phyloP scores from a whole-genome alignment of 345 rosid species.

The Populus pruinosa region DNA sequence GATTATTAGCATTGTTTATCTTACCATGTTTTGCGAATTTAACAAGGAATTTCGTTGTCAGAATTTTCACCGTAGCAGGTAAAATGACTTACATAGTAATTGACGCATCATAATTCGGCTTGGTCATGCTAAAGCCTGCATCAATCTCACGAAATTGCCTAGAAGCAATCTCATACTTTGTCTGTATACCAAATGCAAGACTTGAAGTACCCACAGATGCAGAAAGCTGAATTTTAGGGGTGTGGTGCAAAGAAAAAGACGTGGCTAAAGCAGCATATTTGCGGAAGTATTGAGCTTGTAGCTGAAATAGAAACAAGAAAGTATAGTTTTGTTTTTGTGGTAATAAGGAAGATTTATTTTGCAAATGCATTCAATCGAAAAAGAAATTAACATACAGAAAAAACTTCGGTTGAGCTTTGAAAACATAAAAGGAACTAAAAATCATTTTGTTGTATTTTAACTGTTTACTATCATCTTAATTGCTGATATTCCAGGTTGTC shows the following conservation, averaged over 20 bases:
- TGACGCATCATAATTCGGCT: not conserved
- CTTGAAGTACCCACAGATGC: not conserved
- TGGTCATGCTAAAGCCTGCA: not conserved
- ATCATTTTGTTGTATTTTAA: too few species aligned
- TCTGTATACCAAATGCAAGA: not conserved
- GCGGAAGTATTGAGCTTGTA: not conserved
- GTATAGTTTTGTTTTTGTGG: not conserved
- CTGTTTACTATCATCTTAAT: not conserved
- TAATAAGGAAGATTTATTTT: not conserved
- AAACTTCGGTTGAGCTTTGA: not conserved
- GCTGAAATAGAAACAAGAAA: not conserved
- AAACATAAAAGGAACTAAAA: not conserved
- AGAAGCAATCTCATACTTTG: not conserved
- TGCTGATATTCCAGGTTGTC: not conserved
- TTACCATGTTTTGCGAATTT: too few species aligned
- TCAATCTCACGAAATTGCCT: not conserved
- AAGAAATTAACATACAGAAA: not conserved
- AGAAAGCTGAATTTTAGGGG: not conserved
- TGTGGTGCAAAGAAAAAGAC: not conserved
- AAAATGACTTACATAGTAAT: not conserved
- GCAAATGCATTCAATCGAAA: not conserved
- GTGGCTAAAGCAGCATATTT: not conserved
- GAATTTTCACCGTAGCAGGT: not conserved
- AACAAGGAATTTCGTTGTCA: too few species aligned
- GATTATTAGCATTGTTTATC: not conserved